phyloP scores from a whole-genome alignment of 148 eudicot species.

The Selenicereus undatus region DNA sequence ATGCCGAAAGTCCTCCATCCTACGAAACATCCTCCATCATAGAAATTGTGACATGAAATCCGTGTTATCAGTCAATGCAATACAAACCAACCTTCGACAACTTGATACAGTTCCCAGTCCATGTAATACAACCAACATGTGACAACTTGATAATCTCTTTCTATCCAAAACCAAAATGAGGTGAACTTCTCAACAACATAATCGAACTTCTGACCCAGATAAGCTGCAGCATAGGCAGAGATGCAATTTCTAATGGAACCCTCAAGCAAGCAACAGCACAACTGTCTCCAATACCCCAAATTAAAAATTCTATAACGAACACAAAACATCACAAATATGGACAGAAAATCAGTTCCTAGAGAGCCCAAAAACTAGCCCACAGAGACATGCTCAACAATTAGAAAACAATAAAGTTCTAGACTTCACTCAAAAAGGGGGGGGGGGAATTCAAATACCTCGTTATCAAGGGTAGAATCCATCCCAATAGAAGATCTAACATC shows the following conservation, averaged over 20 bases:
- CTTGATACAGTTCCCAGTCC: no score
- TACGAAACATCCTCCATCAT: no score
- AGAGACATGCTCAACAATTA: not conserved
- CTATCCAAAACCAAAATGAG: no score
- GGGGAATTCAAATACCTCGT: constrained; percentile 22
- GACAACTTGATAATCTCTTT: no score
- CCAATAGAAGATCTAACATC: constrained; percentile 35
- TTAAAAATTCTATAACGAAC: not conserved
- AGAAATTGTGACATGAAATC: no score
- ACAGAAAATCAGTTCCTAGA: not conserved
- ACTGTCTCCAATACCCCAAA: not conserved
- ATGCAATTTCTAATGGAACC: not conserved
- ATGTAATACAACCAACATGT: no score
- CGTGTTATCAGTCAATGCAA: no score
- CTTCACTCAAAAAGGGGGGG: not conserved
- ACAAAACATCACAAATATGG: not conserved
- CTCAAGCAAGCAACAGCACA: not conserved
- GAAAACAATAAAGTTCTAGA: not conserved
- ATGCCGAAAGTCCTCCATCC: no score
- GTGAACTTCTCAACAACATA: no score
- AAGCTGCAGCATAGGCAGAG: not conserved
- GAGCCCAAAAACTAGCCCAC: not conserved
- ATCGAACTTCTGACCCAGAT: no score
- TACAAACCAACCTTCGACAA: no score
- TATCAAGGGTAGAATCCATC: constrained; percentile 36